Base-by-base conservation (phyloP, 2,329 filamentous ascomycete genomes). In the Pseudocercospora macadamiae region DNA sequence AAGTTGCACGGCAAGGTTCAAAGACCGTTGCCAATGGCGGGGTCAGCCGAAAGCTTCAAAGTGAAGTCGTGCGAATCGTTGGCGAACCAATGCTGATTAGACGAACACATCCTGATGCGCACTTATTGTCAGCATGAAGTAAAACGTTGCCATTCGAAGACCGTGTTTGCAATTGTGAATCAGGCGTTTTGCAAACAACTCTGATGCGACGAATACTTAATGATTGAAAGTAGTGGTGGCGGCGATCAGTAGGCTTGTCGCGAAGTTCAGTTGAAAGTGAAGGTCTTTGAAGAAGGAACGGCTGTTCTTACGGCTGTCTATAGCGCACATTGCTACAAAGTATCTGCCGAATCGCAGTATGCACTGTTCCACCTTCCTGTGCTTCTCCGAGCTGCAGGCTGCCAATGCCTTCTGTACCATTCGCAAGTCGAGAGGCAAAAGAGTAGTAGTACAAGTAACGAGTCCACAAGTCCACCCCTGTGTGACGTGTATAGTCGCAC, bases 41-140 rank as follows among this genome's bases (percentile, higher is more conserved):
- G 42, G 14, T 26, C 23, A 26, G 42, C 42, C 21, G 42, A 47
- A 47, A 47, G 42, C 23, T 47, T 47, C 28, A 14, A 47, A 47
- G 42, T 47, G 42, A 47, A 23, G 42, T 47, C 26, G 42, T 45
- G 14, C 39, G 39, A 45, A 45, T 45, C 18, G 42, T 45, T n/a
- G 19, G 9, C 21, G 18, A 45, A 7, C 8, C 42, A 25, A 45
- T 26, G 18, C 5, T 12, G 42, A n/a, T 25, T 45, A 21, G 14
- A 21, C 19, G 19, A 8, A 45, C 12, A 32, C 28, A 7, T 7
- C 28, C 12, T 6, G 28, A 32, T 12, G 28, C 28, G n/a, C n/a
- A n/a, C n/a, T n/a, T n/a, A n/a, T n/a, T n/a, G n/a, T n/a, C n/a
- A n/a, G n/a, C n/a, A n/a, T n/a, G n/a, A n/a, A n/a, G n/a, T n/a